Evolutionary conservation across 176 grass and related monocot species (phyloP).

Genomic region (Triticum dicoccoides): DNA sequence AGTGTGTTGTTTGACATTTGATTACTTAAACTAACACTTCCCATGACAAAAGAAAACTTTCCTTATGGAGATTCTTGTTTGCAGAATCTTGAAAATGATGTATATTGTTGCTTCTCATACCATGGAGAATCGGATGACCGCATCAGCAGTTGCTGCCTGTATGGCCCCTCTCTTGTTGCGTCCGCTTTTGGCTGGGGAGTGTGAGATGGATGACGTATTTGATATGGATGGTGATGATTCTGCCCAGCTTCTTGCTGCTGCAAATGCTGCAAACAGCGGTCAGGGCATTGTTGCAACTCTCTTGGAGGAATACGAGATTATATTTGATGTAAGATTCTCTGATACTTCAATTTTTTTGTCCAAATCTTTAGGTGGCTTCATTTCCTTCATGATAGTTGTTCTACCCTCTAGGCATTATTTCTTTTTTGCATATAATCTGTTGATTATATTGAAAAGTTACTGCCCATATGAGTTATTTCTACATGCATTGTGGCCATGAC

Average conservation of each 20-base stretch:
- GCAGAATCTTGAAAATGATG: conserved; percentile 99
- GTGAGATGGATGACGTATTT: conserved; percentile 96
- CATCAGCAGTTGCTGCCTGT: conserved; percentile 96
- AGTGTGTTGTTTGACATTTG: conserved; percentile 11
- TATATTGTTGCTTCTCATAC: conserved; percentile 76
- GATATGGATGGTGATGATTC: conserved; percentile 84
- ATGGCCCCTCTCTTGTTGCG: conserved; percentile 98
- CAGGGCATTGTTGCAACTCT: conserved; percentile 89
- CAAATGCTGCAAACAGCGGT: conserved; percentile 94
- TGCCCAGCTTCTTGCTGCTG: conserved; percentile 97
- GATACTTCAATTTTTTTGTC: conserved; percentile 11
- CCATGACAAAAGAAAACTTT: conserved; percentile 12
- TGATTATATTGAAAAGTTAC: background rate
- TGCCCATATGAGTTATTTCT: background rate
- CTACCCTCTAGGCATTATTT: conserved; percentile 18
- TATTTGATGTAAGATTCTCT: conserved; percentile 87
- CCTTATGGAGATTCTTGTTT: conserved; percentile 16
- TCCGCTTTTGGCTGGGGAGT: conserved; percentile 97
- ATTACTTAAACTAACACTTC: background rate
- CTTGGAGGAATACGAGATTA: conserved; percentile 85
- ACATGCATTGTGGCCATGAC: background rate
- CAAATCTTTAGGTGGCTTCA: background rate
- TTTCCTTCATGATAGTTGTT: conserved; percentile 5
- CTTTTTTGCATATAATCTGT: background rate
- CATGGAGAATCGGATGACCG: conserved; percentile 84